Conservation (phyloP, 345 rosid species). For the Eucalyptus cladocalyx region DNA sequence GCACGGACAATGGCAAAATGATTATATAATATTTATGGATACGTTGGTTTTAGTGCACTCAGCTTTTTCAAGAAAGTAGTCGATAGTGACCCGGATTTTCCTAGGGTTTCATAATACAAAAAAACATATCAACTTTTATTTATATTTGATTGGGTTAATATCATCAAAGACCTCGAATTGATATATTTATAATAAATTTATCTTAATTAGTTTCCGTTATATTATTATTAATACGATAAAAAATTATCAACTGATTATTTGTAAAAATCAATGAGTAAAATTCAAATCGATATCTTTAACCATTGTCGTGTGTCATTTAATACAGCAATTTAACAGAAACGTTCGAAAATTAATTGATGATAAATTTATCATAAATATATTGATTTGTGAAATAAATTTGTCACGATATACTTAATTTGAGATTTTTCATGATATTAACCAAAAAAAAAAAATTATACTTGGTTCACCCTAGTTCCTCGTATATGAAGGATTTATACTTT, state of each 20-base stretch:
- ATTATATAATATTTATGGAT: not conserved
- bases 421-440: no score
- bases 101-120: not conserved
- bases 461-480: not conserved
- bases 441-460: not conserved
- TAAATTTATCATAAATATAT: no score
- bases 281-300: fast-evolving
- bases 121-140: not conserved
- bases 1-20: not conserved
- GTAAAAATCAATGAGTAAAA: no score
- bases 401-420: fast-evolving
- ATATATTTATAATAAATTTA: no score
- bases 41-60: not conserved
- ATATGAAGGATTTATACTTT: not conserved
- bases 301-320: fast-evolving
- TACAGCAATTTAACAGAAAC: fast-evolving
- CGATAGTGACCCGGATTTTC: not conserved
- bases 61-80: not conserved
- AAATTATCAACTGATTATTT: no score
- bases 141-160: no score
- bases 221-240: fast-evolving
- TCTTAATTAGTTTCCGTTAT: fast-evolving
- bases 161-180: no score
- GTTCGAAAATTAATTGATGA: fast-evolving
- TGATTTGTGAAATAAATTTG: no score